Percentiles rank a stretch among this genome's conserved stretches.
phyloP scores from a whole-genome alignment of 805 yeast species.

The Danielia oregonensis region DNA sequence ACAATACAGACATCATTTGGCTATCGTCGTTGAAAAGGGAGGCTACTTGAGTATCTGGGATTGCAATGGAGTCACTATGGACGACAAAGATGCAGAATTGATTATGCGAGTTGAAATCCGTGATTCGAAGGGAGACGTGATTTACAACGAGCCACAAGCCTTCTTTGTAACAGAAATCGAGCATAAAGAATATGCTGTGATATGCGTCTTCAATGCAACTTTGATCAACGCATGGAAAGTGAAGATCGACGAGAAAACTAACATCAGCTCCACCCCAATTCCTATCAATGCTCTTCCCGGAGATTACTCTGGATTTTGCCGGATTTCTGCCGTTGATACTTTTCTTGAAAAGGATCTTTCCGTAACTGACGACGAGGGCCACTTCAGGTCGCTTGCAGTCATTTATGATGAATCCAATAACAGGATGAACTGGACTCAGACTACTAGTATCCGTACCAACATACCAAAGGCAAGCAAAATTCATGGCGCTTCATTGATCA shows the following conservation, averaged over 20 bases:
- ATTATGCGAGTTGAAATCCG: constrained; percentile 15
- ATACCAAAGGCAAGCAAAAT: constrained; percentile 49
- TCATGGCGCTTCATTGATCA: constrained; percentile 66
- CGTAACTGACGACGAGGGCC: constrained; percentile 45
- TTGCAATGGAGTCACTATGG: constrained; percentile 36
- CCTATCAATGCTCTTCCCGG: constrained; percentile 28
- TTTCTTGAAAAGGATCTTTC: constrained; percentile 39
- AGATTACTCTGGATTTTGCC: constrained; percentile 30
- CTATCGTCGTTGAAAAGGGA: constrained; percentile 26
- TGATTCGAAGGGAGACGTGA: constrained; percentile 5
- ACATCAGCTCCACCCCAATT: constrained; percentile 3
- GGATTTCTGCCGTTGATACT: constrained; percentile 64
- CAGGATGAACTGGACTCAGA: constrained; percentile 51
- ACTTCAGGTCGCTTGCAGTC: constrained; percentile 19
- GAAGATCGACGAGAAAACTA: constrained; percentile 10
- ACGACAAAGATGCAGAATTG: constrained; percentile 28
- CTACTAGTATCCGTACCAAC: constrained; percentile 52
- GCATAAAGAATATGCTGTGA: constrained; percentile 32
- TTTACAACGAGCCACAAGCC: constrained; percentile 18
- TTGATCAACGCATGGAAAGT: constrained; percentile 42
- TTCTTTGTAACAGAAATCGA: constrained; percentile 18
- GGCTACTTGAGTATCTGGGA: constrained; percentile 58
- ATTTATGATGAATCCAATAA: constrained; percentile 15
- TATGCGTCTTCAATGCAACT: constrained; percentile 46
- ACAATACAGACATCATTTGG: constrained; percentile 27